Evolutionary conservation across 2,329 filamentous ascomycete genomes (phyloP).

Genomic region (Aspergillus terreus): DNA sequence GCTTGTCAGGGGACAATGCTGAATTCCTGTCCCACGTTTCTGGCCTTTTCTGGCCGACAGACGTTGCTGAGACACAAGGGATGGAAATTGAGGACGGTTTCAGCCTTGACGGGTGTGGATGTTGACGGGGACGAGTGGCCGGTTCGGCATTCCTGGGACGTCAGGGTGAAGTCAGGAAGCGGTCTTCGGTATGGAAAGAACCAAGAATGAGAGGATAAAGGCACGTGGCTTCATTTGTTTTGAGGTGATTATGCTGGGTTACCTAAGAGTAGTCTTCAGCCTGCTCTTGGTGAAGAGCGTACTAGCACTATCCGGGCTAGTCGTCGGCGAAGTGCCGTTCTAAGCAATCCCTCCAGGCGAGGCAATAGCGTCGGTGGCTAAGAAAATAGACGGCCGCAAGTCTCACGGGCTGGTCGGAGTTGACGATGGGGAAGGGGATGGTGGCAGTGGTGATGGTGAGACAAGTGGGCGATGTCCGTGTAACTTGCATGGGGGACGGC

Average conservation of each 20-base stretch:
- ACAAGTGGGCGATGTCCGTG: conserved; percentile 4
- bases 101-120: conserved; percentile 5
- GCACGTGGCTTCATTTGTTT: background rate
- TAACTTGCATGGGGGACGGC: background rate
- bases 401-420: background rate
- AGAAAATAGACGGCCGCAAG: background rate
- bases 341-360: conserved; percentile 1
- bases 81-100: conserved; percentile 15
- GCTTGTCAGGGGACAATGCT: background rate
- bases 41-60: background rate
- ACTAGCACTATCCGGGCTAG: background rate
- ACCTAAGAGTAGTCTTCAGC: background rate
- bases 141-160: conserved; percentile 3
- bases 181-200: background rate
- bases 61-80: conserved; percentile 15
- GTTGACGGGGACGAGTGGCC: background rate
- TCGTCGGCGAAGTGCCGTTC: background rate
- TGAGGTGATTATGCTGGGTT: background rate
- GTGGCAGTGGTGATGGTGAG: conserved; percentile 8
- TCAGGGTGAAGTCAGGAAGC: conserved; percentile 1
- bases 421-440: background rate
- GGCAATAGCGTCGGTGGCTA: conserved; percentile 3
- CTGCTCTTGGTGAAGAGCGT: background rate
- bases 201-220: background rate
- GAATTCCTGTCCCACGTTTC: background rate